Conservation (phyloP, 768 basidiomycete species). For the Calocera viscosa region DNA sequence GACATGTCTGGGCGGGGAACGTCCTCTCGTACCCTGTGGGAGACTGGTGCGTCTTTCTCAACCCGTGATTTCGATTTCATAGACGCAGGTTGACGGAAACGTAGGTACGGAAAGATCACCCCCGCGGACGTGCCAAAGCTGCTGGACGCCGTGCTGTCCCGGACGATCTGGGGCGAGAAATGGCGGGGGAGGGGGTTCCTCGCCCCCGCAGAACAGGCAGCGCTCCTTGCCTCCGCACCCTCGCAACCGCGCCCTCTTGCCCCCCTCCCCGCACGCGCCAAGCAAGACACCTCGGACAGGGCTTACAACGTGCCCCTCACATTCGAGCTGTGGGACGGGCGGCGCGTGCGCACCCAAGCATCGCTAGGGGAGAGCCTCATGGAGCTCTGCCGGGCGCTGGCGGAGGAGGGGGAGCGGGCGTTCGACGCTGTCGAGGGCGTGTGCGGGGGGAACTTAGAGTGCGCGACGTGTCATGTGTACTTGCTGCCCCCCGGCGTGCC, state of each 20-base stretch:
- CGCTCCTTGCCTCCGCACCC: neutral
- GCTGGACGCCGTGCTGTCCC: too few relatives aligned
- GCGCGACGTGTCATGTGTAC: conserved; percentile 19
- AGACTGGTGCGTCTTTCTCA: conserved; percentile 12
- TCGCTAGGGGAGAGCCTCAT: conserved; percentile 12
- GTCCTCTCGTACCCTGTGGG: conserved; percentile 11
- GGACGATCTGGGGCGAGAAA: too few relatives aligned
- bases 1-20: conserved; percentile 19
- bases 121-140: conserved; percentile 15
- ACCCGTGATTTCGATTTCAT: neutral
- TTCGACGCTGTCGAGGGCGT: conserved; percentile 14
- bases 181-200: too few relatives aligned
- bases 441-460: conserved; percentile 17
- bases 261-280: too few relatives aligned
- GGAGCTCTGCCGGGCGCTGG: conserved; percentile 6
- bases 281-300: too few relatives aligned
- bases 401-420: conserved; percentile 6
- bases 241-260: neutral
- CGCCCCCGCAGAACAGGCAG: too few relatives aligned
- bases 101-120: conserved; percentile 20
- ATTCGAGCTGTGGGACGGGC: conserved; percentile 13
- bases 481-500: neutral
- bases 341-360: neutral
- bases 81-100: conserved; percentile 12
- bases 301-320: conserved; percentile 9